Base-by-base conservation (phyloP, 176 grass and related monocot genomes). In the Hordeum marinum region DNA sequence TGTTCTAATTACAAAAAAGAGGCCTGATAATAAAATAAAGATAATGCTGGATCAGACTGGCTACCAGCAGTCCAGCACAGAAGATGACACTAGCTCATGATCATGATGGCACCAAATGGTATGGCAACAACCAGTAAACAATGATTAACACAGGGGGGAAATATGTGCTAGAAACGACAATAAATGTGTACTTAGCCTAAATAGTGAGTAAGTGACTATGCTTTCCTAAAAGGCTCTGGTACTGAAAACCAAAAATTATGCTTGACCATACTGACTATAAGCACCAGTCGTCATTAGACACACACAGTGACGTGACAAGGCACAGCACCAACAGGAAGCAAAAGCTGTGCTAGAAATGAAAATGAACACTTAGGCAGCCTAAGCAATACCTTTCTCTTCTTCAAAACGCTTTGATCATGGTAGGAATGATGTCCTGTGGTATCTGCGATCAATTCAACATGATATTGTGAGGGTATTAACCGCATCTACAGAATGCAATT, bases 351-450 rank as follows among this genome's bases (percentile, higher is more conserved):
- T 17, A 18, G 40, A 85, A 29, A 68, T 36, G 21, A 60, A 65
- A 68, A 83, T 79, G 2, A 74, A 83, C n/a, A 42, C 6, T 4
- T 84, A 26, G 20, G 72, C 58, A 80, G 27, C 61, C 27, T 58
- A 79, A 67, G 32, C 59, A 88, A 23, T 79, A 98, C 96, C 96
- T 98, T 95, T 81, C 91, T 98, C 88, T 88, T 98, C 82, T 94
- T 95, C 72, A 57, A 23, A 59, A 66, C 72, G 79, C 68, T 88
- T 89, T 82, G 81, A 52, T 66, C 90, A 43, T 82, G 68, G 62
- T 64, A 80, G 76, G 85, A 94, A 32, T 83, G 39, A 70, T 27
- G 29, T 15, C 48, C 76, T 50, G 57, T 58, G 26, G 58, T 60
- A 65, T 86, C 77, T 94, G 68, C 64, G 59, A 79, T 31, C 35